These are phyloP conservation scores for Eucalyptus cloeziana DNA, from an alignment of 345 rosid species.

Conservation along the genomic window DNA sequence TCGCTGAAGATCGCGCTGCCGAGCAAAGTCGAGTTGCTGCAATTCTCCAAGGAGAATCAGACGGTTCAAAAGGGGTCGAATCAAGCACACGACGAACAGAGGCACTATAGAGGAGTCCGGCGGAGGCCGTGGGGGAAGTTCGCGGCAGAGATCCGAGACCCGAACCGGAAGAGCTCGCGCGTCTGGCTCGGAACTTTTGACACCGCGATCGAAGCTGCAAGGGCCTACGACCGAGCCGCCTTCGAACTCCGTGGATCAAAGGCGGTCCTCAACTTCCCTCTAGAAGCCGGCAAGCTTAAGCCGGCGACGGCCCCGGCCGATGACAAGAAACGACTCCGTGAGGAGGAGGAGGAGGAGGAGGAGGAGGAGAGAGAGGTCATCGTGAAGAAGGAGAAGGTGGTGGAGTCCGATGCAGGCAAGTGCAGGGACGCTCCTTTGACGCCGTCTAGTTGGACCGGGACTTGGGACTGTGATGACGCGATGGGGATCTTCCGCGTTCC, in stretches of 20 bases:
- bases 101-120: slow-evolving; percentile 89
- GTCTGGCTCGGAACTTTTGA: slow-evolving; percentile 89
- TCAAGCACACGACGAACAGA: slow-evolving; percentile 3
- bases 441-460: slow-evolving; percentile 23
- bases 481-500: slow-evolving; percentile 38
- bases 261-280: slow-evolving; percentile 84
- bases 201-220: slow-evolving; percentile 65
- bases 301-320: not conserved
- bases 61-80: not conserved
- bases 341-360: not conserved
- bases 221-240: slow-evolving; percentile 80
- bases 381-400: not conserved
- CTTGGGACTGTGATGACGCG: slow-evolving; percentile 15
- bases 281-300: slow-evolving; percentile 40
- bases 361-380: not conserved
- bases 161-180: slow-evolving; percentile 56
- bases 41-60: slow-evolving; percentile 7
- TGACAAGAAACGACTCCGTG: slow-evolving; percentile 25
- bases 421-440: slow-evolving; percentile 11
- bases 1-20: slow-evolving; percentile 43
- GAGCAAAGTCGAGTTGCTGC: slow-evolving; percentile 32
- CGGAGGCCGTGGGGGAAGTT: slow-evolving; percentile 93
- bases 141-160: slow-evolving; percentile 97
- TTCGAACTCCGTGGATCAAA: slow-evolving; percentile 72
- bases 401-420: slow-evolving; percentile 5